phyloP scores from a whole-genome alignment of 2,329 filamentous ascomycete species.

The Ophiostoma ulmi region DNA sequence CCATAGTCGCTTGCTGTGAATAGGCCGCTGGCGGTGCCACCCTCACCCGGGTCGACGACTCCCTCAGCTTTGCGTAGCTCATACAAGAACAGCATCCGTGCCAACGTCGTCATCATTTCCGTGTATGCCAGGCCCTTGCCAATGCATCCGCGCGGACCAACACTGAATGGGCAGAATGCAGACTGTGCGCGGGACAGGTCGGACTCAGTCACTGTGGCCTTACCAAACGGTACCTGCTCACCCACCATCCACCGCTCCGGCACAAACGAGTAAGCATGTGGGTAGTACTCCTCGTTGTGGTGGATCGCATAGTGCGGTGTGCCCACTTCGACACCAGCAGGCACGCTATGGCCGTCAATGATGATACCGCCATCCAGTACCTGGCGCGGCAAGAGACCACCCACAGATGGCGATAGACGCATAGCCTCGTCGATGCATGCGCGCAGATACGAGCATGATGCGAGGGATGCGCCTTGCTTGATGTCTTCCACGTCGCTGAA shows the following conservation, averaged over 20 bases:
- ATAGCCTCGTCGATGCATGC: constrained; percentile 62
- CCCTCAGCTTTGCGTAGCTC: constrained; percentile 44
- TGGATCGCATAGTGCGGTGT: constrained; percentile 65
- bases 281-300: constrained; percentile 60
- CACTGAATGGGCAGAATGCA: constrained; percentile 70
- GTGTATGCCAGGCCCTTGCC: constrained; percentile 65
- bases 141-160: constrained; percentile 66
- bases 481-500: constrained; percentile 54
- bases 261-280: constrained; percentile 52
- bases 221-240: constrained; percentile 30
- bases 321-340: constrained; percentile 57
- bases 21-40: constrained; percentile 31
- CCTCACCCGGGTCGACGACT: constrained; percentile 50
- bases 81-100: constrained; percentile 56
- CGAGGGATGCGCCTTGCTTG: constrained; percentile 46
- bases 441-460: constrained; percentile 53
- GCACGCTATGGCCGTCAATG: constrained; percentile 51
- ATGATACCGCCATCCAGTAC: constrained; percentile 51
- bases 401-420: constrained; percentile 57
- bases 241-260: constrained; percentile 63
- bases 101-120: constrained; percentile 60
- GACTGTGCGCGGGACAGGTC: constrained; percentile 54
- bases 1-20: constrained; percentile 46
- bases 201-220: constrained; percentile 41
- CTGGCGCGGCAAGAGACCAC: constrained; percentile 56